Conservation (phyloP, 2,329 filamentous ascomycete species). For the Teratosphaeria nubilosa region DNA sequence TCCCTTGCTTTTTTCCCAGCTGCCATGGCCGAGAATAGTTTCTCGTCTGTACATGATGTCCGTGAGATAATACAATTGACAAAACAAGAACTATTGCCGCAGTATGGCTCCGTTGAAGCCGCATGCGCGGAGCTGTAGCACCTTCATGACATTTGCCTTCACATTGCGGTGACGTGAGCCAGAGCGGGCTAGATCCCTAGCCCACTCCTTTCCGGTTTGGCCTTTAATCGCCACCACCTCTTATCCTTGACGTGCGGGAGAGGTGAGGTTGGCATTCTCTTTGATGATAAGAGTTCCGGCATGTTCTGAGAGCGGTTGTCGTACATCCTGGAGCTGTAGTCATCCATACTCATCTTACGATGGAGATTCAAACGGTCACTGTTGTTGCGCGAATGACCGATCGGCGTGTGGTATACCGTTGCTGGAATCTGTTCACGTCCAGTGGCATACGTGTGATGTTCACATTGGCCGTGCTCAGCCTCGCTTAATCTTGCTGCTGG, state of each 20-base stretch:
- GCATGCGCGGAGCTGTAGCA: not conserved
- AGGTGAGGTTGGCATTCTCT: not conserved
- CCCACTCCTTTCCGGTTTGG: not conserved
- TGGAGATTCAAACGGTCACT: conserved; percentile 5
- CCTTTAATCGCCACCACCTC: not conserved
- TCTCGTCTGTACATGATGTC: not conserved
- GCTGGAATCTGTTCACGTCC: conserved; percentile 4
- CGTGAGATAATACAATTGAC: not conserved
- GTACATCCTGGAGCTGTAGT: conserved; percentile 9
- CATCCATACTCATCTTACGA: conserved; percentile 4
- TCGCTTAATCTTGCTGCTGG: not conserved
- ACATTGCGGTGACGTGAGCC: not conserved
- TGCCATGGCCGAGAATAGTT: not conserved
- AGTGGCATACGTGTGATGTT: conserved; percentile 5
- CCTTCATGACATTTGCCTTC: not conserved
- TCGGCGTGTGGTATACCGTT: conserved; percentile 7
- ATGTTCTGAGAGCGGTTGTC: conserved; percentile 14
- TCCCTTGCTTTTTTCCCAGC: not conserved
- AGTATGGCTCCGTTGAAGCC: not conserved
- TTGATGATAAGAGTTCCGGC: conserved; percentile 7
- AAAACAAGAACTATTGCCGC: not conserved
- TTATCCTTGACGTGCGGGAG: not conserved
- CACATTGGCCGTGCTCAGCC: conserved; percentile 3
- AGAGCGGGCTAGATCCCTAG: not conserved
- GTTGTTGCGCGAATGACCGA: conserved; percentile 11